Evolutionary conservation across 805 yeast genomes (phyloP).

Genomic region (Suhomyces sp.): DNA sequence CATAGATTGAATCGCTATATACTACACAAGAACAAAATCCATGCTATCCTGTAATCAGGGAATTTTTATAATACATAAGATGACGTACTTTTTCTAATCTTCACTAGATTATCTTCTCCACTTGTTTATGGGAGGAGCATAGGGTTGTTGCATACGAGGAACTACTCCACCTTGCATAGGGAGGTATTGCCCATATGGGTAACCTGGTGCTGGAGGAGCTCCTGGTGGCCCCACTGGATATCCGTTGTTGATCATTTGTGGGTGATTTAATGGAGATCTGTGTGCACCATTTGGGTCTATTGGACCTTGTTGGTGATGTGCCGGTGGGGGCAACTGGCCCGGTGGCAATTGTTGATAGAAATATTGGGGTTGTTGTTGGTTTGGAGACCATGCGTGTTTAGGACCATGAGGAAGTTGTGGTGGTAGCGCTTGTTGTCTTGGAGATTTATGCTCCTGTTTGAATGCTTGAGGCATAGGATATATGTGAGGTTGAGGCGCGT

Average conservation of each 20-base stretch:
- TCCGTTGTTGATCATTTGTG: slow-evolving; percentile 18
- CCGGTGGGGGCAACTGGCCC: slow-evolving; percentile 9
- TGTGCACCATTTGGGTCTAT: slow-evolving; percentile 9
- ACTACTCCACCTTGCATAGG: slow-evolving; percentile 34
- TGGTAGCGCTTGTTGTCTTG: slow-evolving; percentile 14
- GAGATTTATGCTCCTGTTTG: slow-evolving; percentile 14
- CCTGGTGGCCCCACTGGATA: slow-evolving; percentile 14
- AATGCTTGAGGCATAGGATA: slow-evolving; percentile 12
- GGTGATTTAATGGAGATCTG: slow-evolving; percentile 23
- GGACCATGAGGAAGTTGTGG: slow-evolving; percentile 28
- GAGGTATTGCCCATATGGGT: slow-evolving; percentile 36
- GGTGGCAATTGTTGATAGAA: slow-evolving; percentile 19
- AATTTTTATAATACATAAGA: not conserved
- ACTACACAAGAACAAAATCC: not conserved
- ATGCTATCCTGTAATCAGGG: not conserved
- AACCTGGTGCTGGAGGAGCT: slow-evolving; percentile 32
- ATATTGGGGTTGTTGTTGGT: slow-evolving; percentile 17
- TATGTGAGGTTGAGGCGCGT: slow-evolving; percentile 7
- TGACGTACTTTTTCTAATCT: not conserved
- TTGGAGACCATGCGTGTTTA: slow-evolving; percentile 27
- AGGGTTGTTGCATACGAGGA: slow-evolving; percentile 18
- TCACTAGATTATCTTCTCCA: slow-evolving; percentile 21
- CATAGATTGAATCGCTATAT: not conserved
- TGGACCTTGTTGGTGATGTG: slow-evolving; percentile 7
- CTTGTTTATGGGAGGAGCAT: slow-evolving; percentile 18